phyloP scores from a whole-genome alignment of 1,284 basidiomycete species.

The Trichosporon asahii region DNA sequence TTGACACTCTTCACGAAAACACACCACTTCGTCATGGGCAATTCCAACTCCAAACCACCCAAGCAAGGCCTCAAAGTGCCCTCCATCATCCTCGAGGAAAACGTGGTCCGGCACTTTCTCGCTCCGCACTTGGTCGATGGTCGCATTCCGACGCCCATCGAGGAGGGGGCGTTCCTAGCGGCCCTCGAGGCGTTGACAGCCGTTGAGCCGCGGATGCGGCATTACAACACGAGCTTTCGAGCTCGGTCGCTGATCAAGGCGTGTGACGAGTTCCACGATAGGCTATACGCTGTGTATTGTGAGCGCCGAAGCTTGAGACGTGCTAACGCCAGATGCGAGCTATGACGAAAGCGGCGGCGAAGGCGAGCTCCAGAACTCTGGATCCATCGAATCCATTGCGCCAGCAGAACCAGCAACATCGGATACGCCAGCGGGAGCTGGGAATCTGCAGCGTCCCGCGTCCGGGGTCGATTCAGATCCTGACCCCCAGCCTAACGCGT shows the following conservation, averaged over 20 bases:
- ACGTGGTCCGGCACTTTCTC: neutral
- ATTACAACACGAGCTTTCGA: neutral
- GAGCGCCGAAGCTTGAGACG: neutral
- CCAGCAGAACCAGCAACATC: neutral
- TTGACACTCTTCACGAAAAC: neutral
- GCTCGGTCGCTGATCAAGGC: conserved; percentile 4
- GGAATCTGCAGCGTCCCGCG: neutral
- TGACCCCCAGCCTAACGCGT: neutral
- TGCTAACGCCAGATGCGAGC: neutral
- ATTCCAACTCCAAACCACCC: neutral
- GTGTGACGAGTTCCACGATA: neutral
- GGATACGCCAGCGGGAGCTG: neutral
- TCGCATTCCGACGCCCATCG: neutral
- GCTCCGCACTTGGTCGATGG: neutral
- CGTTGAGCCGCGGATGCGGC: neutral
- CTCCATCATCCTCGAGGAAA: neutral
- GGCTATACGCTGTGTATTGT: neutral
- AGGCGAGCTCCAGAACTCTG: neutral
- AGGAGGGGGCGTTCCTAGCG: neutral
- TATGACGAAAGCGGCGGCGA: neutral
- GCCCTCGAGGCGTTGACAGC: neutral
- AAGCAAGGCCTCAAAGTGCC: neutral
- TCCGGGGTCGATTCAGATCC: neutral
- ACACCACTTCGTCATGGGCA: neutral
- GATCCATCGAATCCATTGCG: neutral